Base-by-base conservation (phyloP, 805 yeast genomes). In the Kodamaea jinghongensis region DNA sequence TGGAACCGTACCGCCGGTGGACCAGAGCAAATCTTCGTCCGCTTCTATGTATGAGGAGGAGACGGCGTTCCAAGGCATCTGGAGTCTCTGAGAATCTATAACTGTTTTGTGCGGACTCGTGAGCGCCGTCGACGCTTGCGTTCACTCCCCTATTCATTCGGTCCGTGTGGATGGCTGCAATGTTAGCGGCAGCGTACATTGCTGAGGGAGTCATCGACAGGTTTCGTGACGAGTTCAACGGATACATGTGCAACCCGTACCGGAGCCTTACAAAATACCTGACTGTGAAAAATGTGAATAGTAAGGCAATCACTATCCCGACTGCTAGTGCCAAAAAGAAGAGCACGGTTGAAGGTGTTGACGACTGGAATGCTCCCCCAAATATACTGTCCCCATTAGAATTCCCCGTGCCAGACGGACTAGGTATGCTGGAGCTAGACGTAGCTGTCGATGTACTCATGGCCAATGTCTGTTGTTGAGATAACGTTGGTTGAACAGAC, bases 311-410 rank as follows among this genome's bases (percentile, higher is more conserved):
- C 15, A 73, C 52, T 9, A 79, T 73, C 3, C 86, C 86, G 10
- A 79, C 76, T 1, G 81, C 75, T 26, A 81, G 65, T 1, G 86
- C 85, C 9, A 81, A 60, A 57, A 79, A 78, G 58, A 81, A 81
- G 22, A 81, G 60, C 26, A 79, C 78, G 1, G 84, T 78, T 1
- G 85, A 76, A 1, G 86, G 85, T 26, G 75, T 67, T 17, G 42
- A 34, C 8, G 38, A 20, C n/a, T 26, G 27, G 28, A 39, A 39
- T 2, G 42, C 28, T 6, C 37, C 22, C 15, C 42, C 42, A 28
- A 33, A 33, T 11, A 31, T 25, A 15, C 41, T 36, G 22, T 12
- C 28, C 10, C 27, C 32, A 14, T n/a, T n/a, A n/a, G 33, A 16
- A 30, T 17, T 11, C n/a, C 9, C 4, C 16, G 15, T 12, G n/a